Percentiles rank a stretch among this genome's conserved stretches.
phyloP scores from a whole-genome alignment of 2,329 filamentous ascomycete species.

The Akanthomyces uredinophilus region DNA sequence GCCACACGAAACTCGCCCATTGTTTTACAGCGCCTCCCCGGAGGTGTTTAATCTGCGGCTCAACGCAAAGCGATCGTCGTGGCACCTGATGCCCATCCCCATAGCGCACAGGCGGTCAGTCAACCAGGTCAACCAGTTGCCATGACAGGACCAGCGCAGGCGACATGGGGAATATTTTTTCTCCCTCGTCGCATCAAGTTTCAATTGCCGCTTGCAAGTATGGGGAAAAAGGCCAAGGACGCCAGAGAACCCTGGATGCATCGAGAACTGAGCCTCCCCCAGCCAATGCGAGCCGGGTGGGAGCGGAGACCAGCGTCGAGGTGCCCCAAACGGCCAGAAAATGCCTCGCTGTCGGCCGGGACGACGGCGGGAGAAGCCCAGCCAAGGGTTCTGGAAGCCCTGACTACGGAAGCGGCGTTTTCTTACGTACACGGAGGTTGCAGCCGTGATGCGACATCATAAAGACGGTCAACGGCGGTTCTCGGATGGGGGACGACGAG shows the following conservation, averaged over 20 bases:
- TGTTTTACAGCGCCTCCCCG: conserved; percentile 1
- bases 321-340: conserved; percentile 7
- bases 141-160: background rate
- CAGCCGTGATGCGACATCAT: conserved; percentile 9
- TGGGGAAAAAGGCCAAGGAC: conserved; percentile 6
- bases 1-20: conserved; percentile 8
- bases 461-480: conserved; percentile 16
- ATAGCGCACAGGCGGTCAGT: conserved; percentile 12
- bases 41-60: conserved; percentile 3
- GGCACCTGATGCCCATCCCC: conserved; percentile 11
- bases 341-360: conserved; percentile 15
- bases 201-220: conserved; percentile 10
- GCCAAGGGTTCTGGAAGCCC: conserved; percentile 10
- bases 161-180: background rate
- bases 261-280: conserved; percentile 14
- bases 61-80: conserved; percentile 3
- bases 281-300: conserved; percentile 7
- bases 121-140: conserved; percentile 10
- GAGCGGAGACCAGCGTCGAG: conserved; percentile 2
- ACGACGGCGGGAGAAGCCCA: conserved; percentile 4
- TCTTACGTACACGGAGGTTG: conserved; percentile 12
- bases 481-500: conserved; percentile 7
- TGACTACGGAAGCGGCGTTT: conserved; percentile 12
- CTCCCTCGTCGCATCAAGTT: background rate
- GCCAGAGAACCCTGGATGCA: conserved; percentile 9